Base-by-base conservation (phyloP, 257 asterid genomes). In the Echium plantagineum region DNA sequence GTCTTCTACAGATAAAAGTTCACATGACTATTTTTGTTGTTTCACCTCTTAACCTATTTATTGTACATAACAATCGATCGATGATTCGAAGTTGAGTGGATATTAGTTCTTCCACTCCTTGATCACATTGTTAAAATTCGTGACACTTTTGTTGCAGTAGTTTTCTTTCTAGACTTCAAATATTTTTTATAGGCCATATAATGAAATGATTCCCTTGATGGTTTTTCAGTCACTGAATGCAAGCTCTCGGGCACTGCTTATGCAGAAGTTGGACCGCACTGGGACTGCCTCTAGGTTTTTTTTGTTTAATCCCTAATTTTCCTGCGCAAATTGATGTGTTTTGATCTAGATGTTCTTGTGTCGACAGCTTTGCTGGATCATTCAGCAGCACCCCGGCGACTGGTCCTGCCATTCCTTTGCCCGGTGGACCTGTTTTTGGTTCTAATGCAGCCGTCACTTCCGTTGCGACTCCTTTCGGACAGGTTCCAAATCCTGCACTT, bases 261-360 rank as follows among this genome's bases (percentile, higher is more conserved):
- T 85, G 87, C 81, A 76, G 76, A 82, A 85, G 66, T 66, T 85
- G 81, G 87, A 79, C 63, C 83, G 81, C 49, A 78, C 77, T 1
- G 85, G 86, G 26, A 63, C 77, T 66, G 78, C 81, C 20, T 64
- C 82, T 51, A 85, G 94, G 94, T 85, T 71, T 55, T 24, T 60
- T 42, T 32, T 53, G n/a, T n/a, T 38, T 58, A 51, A 56, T 15
- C 63, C 64, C 64, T 16, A 24, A 12, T 54, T 54, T 32, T 32
- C 19, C 59, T 56, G 64, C 22, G 46, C 24, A 30, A 22, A 26
- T 26, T 55, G 20, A 20, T 28, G 9, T 47, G 48, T 35, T 24
- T 65, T 16, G 54, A 74, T 60, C 63, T 63, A 52, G 58, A 55
- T 68, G 48, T 57, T 63, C 54, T n/a, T n/a, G n/a, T 63, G 63